phyloP scores from a whole-genome alignment of 345 rosid species.

The Limnanthes douglasii region DNA sequence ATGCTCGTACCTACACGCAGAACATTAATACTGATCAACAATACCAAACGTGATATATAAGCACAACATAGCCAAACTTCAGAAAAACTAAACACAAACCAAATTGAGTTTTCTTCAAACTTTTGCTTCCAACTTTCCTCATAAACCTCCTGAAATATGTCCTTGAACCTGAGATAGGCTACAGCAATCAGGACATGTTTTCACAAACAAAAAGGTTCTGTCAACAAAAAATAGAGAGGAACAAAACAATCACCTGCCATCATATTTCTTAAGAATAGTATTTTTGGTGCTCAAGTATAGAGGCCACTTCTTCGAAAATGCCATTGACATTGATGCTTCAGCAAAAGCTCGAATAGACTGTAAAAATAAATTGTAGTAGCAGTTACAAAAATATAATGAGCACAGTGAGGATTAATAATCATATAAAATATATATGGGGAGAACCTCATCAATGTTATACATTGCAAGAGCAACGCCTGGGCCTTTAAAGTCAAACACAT shows the following conservation, averaged over 20 bases:
- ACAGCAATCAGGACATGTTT: slow-evolving; percentile 3
- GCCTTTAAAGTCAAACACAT: slow-evolving; percentile 72
- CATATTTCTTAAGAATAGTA: slow-evolving; percentile 93
- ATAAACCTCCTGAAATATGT: slow-evolving; percentile 89
- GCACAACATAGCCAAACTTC: not conserved
- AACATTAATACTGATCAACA: not conserved
- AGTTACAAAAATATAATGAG: slow-evolving; percentile 3
- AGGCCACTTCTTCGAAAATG: slow-evolving; percentile 86
- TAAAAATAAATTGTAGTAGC: slow-evolving; percentile 4
- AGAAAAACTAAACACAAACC: slow-evolving; percentile 25
- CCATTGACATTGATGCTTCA: slow-evolving; percentile 84
- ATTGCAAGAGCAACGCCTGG: slow-evolving; percentile 94
- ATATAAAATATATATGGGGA: slow-evolving; percentile 6
- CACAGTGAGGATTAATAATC: slow-evolving; percentile 4
- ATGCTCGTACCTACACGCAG: slow-evolving; percentile 70
- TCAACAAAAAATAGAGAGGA: slow-evolving; percentile 1
- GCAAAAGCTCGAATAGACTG: slow-evolving; percentile 92
- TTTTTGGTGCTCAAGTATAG: slow-evolving; percentile 93
- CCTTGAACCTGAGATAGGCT: slow-evolving; percentile 60
- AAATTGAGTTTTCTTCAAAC: slow-evolving; percentile 83
- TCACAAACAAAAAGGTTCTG: not conserved
- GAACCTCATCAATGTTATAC: slow-evolving; percentile 94
- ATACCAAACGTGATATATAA: not conserved
- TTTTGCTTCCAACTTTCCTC: slow-evolving; percentile 84
- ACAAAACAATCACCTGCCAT: slow-evolving; percentile 65